Base-by-base conservation (phyloP, 2,329 filamentous ascomycete species). In the Aspergillus novofumigatus region DNA sequence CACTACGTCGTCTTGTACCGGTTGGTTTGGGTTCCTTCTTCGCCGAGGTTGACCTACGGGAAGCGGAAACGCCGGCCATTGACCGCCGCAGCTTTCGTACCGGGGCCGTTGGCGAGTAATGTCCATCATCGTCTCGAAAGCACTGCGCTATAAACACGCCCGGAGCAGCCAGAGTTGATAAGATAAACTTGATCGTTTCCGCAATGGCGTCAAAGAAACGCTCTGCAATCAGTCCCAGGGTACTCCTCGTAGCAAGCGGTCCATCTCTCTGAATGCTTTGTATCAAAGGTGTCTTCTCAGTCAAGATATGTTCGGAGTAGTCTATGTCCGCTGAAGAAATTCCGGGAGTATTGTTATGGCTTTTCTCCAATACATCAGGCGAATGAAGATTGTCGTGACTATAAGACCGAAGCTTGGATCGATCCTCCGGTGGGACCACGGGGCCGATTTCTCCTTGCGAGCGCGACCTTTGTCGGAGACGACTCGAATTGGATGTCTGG, bases 121-220 rank as follows among this genome's bases (percentile, higher is more conserved):
- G 81, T 52, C 91, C 91, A 57, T 89, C 78, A 49, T 91, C 86
- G 68, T 95, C 87, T 76, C 90, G 93, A 66, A 97, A 88, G 70
- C 84, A 92, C 62, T 90, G 88, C 59, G 92, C 85, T 55, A 96
- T 76, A 75, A 93, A 97, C 51, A 92, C 83, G 20, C 88, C 90
- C 1, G 93, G 93, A 23, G 89, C 86, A 26, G 89, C 84, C 59
- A 97, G 77, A 14, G 90, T 90, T 51, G 89, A 88, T 55, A 96
- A 76, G 49, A 97, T 81, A 77, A 90, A 90, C 64, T 87, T 86
- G 65, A 96, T 81, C 5, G 90, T 89, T 65, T 88, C 86, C 59
- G 93, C 82, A 56, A 97, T 78, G 58, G 86, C 85, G 57, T 84
- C 83, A 45, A 86, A 86, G 58, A 97, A 81, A 65, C 86, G 85